These are phyloP conservation scores for Pythium grandisporangium DNA, from an alignment of 352 stramenopile genomes.

Conservation along the genomic window DNA sequence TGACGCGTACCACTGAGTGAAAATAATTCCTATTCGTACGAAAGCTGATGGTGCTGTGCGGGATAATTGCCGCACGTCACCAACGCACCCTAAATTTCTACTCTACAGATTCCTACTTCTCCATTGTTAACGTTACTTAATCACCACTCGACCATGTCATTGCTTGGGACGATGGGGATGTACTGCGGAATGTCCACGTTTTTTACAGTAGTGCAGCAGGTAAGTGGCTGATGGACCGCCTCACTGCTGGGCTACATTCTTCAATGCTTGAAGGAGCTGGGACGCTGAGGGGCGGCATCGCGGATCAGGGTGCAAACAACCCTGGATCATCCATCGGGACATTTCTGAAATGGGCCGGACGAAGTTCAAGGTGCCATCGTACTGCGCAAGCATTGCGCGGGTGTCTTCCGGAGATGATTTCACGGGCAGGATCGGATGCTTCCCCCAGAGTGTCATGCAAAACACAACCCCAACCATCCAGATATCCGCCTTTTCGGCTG, in stretches of 20 bases:
- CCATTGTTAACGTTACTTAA: too few species aligned
- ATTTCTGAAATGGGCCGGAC: slow-evolving; percentile 33
- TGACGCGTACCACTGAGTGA: too few species aligned
- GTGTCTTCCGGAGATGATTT: slow-evolving; percentile 48
- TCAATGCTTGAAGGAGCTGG: slow-evolving; percentile 51
- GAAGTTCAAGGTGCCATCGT: slow-evolving; percentile 27
- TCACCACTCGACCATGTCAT: too few species aligned
- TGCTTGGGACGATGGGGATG: too few species aligned
- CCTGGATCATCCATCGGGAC: slow-evolving; percentile 57
- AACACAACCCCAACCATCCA: slow-evolving; percentile 80
- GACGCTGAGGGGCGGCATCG: slow-evolving; percentile 45
- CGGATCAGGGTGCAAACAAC: slow-evolving; percentile 57
- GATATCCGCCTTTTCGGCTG: slow-evolving; percentile 72
- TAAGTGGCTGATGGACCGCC: too few species aligned
- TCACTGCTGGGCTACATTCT: slow-evolving; percentile 15
- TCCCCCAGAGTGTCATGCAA: slow-evolving; percentile 67
- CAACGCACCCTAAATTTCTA: too few species aligned
- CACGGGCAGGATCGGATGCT: slow-evolving; percentile 59
- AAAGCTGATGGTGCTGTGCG: too few species aligned
- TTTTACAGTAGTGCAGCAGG: too few species aligned
- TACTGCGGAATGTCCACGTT: too few species aligned
- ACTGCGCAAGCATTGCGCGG: slow-evolving; percentile 12
- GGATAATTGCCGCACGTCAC: too few species aligned
- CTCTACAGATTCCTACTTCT: too few species aligned
- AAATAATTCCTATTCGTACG: too few species aligned